These are phyloP conservation scores for Kurtzmaniella quercitrusa DNA, from an alignment of 1,139 yeast species.

Conservation along the genomic window DNA sequence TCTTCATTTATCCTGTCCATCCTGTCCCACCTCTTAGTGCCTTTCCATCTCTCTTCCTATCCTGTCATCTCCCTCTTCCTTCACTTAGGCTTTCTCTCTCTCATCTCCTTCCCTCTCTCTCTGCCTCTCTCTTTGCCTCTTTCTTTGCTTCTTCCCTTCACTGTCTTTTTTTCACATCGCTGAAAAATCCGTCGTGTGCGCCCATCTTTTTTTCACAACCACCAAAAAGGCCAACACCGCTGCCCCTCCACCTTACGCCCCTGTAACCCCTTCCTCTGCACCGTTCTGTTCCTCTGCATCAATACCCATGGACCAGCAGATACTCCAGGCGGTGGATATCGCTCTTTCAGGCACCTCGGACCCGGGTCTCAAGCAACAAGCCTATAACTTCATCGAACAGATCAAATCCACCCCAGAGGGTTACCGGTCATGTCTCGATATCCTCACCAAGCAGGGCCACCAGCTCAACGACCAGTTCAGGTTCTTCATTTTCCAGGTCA, in stretches of 20 bases:
- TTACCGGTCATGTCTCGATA: conserved; percentile 68
- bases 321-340: conserved; percentile 88
- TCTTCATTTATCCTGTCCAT: too few relatives aligned
- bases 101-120: background rate
- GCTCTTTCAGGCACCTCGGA: conserved; percentile 82
- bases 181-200: conserved; percentile 1
- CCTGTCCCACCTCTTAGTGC: too few relatives aligned
- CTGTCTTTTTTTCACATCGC: background rate
- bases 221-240: background rate
- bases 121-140: background rate
- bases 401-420: conserved; percentile 76
- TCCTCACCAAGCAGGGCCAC: conserved; percentile 35
- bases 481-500: conserved; percentile 79
- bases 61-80: too few relatives aligned
- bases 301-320: conserved; percentile 72
- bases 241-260: background rate
- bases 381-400: conserved; percentile 72
- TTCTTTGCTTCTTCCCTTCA: background rate
- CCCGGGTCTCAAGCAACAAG: conserved; percentile 69
- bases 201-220: background rate
- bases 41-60: too few relatives aligned
- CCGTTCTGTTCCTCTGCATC: background rate
- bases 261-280: background rate
- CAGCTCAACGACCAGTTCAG: conserved; percentile 49
- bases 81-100: too few relatives aligned